Evolutionary conservation across 2,329 filamentous ascomycete genomes (phyloP), one percentile per base, ranked within the genome.

Genomic region (Penicillium sp.): DNA sequence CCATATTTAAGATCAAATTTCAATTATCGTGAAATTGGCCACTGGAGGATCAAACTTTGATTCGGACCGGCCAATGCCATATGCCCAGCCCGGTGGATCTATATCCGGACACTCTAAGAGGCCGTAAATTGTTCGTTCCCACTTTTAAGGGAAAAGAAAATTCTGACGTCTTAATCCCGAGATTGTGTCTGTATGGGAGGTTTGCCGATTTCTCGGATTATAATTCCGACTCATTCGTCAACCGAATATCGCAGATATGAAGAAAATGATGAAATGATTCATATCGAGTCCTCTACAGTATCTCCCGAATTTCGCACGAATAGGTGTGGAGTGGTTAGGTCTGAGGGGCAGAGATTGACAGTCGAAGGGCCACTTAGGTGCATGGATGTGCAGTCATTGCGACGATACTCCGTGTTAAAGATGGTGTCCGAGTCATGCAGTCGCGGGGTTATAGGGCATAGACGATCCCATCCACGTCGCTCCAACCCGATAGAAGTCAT

Each of bases 41-140:
- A 46, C 44, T 46, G 37, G 43, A 35, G 37, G 48, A 46, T 41
- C 43, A 50, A 46, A 50, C 28, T 46, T 41, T 24, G 34, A 33
- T 33, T 32, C 24, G 17, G 21, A n/a, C 26, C 15, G 19, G 12
- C 44, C 44, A 46, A 46, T 46, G 33, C 22, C 22, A 7, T 35
- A 40, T 32, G 15, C 4, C 21, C 21, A 21, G 21, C 21, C 6
- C 24, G 17, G 48, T 49, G 48, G 48, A 40, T 38, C 42, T 8
- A 13, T 19, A 26, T 34, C n/a, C 34, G 2, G 6, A 15, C 13
- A 33, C 22, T 12, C 33, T 43, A 19, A 49, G 40, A 45, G 47
- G 34, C 15, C 24, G 15, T 17, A 24, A 41, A 22, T 45, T 15
- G 22, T 24, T n/a, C 2, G 34, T 48, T 43, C 31, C 39, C 37